A percentile compares a stretch with the other conserved stretches of the same genome.
These are phyloP conservation scores for Porcisia hertigi DNA, from an alignment of 208 protist genomes.

Conservation along the genomic window DNA sequence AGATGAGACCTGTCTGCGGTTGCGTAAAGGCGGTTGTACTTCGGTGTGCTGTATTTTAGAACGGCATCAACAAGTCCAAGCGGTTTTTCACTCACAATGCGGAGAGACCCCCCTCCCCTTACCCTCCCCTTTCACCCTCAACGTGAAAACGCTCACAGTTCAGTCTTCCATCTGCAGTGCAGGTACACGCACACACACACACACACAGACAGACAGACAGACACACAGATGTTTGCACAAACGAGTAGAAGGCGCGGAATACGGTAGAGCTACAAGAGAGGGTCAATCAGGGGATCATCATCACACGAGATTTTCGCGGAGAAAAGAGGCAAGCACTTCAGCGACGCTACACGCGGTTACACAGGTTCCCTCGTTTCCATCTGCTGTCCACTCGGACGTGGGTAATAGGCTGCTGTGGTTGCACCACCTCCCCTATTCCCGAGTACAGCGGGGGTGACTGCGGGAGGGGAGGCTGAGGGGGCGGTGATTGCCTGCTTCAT, in stretches of 20 bases:
- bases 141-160: too few relatives aligned
- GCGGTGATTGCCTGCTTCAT: too few relatives aligned
- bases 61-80: too few relatives aligned
- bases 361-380: not conserved
- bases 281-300: too few relatives aligned
- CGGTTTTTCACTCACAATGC: too few relatives aligned
- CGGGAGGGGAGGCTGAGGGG: not conserved
- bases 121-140: too few relatives aligned
- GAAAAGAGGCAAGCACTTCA: too few relatives aligned
- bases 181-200: not conserved
- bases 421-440: not conserved
- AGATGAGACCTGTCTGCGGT: not conserved
- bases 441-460: not conserved
- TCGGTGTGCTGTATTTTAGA: too few relatives aligned
- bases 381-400: not conserved
- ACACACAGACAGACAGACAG: slow-evolving; percentile 5
- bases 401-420: slow-evolving; percentile 1
- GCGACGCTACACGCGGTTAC: not conserved
- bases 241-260: not conserved
- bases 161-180: not conserved
- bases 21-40: too few relatives aligned
- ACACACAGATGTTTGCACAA: not conserved
- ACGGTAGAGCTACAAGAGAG: too few relatives aligned
- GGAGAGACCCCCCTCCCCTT: not conserved
- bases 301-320: too few relatives aligned